Conservation (phyloP, 1,139 yeast genomes). For the Citeromyces siamensis region DNA sequence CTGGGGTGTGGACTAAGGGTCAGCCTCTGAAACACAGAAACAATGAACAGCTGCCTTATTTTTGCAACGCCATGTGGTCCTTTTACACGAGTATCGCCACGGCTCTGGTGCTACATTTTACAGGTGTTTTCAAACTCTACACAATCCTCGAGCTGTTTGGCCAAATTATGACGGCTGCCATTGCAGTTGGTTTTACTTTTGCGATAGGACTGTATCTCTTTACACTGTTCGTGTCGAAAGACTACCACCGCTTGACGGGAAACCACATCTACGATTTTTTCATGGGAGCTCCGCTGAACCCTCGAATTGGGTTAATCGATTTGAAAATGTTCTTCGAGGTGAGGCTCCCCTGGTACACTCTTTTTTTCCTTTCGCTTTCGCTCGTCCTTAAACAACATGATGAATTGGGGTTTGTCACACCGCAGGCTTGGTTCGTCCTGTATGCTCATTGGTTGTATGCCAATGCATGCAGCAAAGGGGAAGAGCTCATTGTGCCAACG, state of each 20-base stretch:
- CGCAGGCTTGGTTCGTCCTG: slow-evolving; percentile 64
- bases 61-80: slow-evolving; percentile 83
- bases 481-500: slow-evolving; percentile 91
- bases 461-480: slow-evolving; percentile 96
- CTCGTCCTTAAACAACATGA: slow-evolving; percentile 73
- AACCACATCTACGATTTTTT: slow-evolving; percentile 82
- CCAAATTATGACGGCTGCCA: slow-evolving; percentile 86
- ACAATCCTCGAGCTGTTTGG: slow-evolving; percentile 76
- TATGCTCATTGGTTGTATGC: slow-evolving; percentile 92
- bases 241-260: slow-evolving; percentile 85
- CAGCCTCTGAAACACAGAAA: slow-evolving; percentile 78
- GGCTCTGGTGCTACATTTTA: slow-evolving; percentile 50
- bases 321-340: slow-evolving; percentile 96
- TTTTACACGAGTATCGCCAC: slow-evolving; percentile 57
- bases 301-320: slow-evolving; percentile 86
- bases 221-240: slow-evolving; percentile 55
- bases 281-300: slow-evolving; percentile 97
- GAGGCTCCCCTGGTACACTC: slow-evolving; percentile 91
- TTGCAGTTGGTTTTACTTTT: slow-evolving; percentile 59
- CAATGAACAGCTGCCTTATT: slow-evolving; percentile 76
- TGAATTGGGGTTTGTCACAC: slow-evolving; percentile 62
- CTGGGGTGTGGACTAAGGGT: slow-evolving; percentile 93
- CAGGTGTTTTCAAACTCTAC: slow-evolving; percentile 63
- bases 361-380: slow-evolving; percentile 68
- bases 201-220: slow-evolving; percentile 51